Percentiles rank a stretch among this genome's conserved stretches.
These are phyloP conservation scores for Ceratocystis huliohia DNA, from an alignment of 2,329 filamentous ascomycete species.

Conservation along the genomic window DNA sequence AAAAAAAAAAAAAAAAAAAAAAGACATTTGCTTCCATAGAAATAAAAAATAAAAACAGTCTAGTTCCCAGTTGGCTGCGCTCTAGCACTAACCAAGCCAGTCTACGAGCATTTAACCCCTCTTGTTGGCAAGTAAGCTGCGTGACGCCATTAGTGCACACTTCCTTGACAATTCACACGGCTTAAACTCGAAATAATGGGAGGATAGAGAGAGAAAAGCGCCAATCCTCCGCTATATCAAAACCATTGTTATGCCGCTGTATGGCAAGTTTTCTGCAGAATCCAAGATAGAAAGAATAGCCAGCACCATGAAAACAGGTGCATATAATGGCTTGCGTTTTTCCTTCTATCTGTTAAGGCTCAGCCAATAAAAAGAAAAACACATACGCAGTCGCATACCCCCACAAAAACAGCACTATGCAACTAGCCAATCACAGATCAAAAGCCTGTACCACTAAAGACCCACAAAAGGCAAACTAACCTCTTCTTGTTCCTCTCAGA, in stretches of 20 bases:
- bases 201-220: too few relatives aligned
- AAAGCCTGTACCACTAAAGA: not conserved
- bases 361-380: not conserved
- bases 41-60: not conserved
- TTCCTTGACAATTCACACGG: not conserved
- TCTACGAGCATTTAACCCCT: not conserved
- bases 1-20: not conserved
- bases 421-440: not conserved
- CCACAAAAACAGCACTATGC: not conserved
- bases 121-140: not conserved
- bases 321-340: too few relatives aligned
- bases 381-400: not conserved
- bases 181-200: not conserved
- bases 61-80: not conserved
- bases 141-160: not conserved
- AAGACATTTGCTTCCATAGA: not conserved
- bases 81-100: too few relatives aligned
- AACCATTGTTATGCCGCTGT: too few relatives aligned
- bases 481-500: constrained; percentile 8
- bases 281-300: too few relatives aligned
- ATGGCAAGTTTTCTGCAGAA: too few relatives aligned
- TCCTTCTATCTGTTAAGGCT: too few relatives aligned
- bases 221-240: too few relatives aligned
- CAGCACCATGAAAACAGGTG: too few relatives aligned
- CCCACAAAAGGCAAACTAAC: not conserved